Evolutionary conservation across 129 eudicot species (phyloP), one percentile per base, ranked within the genome.

Genomic region (Lonicera japonica): DNA sequence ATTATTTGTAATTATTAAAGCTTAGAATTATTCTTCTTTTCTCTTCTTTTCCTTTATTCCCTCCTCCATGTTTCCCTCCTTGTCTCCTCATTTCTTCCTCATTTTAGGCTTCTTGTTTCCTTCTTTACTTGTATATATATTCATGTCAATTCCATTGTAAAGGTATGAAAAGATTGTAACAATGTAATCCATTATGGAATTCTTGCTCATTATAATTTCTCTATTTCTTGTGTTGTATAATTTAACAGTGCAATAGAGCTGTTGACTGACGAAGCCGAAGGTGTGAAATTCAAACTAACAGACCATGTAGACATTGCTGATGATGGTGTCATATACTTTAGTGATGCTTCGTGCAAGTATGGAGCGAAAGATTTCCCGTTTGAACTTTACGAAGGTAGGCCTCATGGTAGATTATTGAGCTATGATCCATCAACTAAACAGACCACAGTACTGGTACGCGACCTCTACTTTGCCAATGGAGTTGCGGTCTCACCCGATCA

Each of bases 401-500:
- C 99, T 5, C 15, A 88, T 46, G 96, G 99, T n/a, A 80, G 96
- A 79, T 64, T 94, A 48, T 11, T 94, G 82, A 85, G 95, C 69
- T 85, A 82, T 55, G 84, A 88, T 73, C 95, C 95, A 8, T 60
- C 70, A 8, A 78, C 96, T 4, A 69, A 73, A 43, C 64, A 80
- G 24, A 94, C 96, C 12, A 68, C 69, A 73, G 92, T 88, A 11
- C 67, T 94, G 9, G 74, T 85, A 10, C 72, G 65, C 19, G 87
- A 85, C 56, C 85, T 94, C 53, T 83, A 83, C 83, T 85, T 80
- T 62, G 77, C 99, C 4, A 94, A 94, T 56, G 96, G 99, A 0
- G 84, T 88, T 17, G 79, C 84, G 13, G 58, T 94, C 66, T 88
- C 95, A 0, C 79, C 81, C 0, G 83, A 85, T 64, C 89, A 94